Evolutionary conservation across 2,329 filamentous ascomycete genomes (phyloP), one percentile per base, ranked within the genome.

Genomic region (Metarhizium humberi): DNA sequence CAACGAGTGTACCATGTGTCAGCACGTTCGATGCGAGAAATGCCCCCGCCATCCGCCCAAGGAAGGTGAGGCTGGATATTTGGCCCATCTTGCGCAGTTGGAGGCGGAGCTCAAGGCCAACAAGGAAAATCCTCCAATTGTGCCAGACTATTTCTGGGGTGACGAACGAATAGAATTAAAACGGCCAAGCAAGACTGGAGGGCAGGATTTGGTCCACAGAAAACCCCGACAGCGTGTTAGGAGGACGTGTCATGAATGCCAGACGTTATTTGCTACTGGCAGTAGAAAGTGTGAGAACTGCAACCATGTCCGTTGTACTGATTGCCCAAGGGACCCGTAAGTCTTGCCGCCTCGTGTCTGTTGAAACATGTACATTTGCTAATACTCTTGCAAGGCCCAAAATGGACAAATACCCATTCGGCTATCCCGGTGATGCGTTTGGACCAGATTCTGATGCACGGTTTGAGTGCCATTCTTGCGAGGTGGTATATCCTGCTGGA

Each of bases 311-410:
- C 84, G 89, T 54, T 95, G 90, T 74, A 88, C 84, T 43, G 86
- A 86, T 66, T 95, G 90, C 68, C 89, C 88, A 32, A 78, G 90
- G 62, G 85, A 90, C 64, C 90, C 90, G 79, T 90, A 80, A 69
- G 87, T 84, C 32, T 38, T 29, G 32, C 25, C 13, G 38, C 40
- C 52, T 60, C 10, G 34, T 25, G 14, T 29, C 7, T 4, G 11
- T 30, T 11, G 1, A 14, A 8, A 48, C 4, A 4, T n/a, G 38
- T 40, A 40, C 13, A 11, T 25, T 20, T 45, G 42, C 56, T 57
- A 36, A 58, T 40, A 29, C n/a, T 32, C 10, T 50, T 13, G 55
- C 43, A 20, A 86, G 82, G 51, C 75, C 84, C 57, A 88, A 87
- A 71, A 82, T 80, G 64, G 77, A 81, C 63, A 87, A 86, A 64